Evolutionary conservation across 176 grass and related monocot genomes (phyloP).

Genomic region (Urochloa ruziziensis): DNA sequence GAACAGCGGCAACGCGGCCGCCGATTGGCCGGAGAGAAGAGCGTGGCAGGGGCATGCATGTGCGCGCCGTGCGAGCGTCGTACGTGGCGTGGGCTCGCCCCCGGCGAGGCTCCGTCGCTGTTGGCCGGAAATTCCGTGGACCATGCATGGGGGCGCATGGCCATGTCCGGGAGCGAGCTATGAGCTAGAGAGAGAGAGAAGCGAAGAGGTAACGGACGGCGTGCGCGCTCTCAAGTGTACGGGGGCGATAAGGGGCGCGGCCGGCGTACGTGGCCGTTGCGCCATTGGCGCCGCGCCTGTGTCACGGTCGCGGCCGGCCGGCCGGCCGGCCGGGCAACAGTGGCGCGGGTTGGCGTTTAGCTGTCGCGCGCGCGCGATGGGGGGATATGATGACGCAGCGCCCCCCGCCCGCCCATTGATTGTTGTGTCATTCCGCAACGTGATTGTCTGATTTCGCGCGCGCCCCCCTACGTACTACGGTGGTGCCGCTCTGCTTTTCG

Average conservation of each 20-base stretch:
- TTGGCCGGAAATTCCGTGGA: conserved; percentile 19
- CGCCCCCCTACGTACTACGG: not conserved
- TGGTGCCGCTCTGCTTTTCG: not conserved
- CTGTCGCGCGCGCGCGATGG: conserved; percentile 17
- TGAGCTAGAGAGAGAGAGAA: not conserved
- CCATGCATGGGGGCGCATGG: conserved; percentile 18
- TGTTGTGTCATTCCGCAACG: not conserved
- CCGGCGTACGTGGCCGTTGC: not conserved
- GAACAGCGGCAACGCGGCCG: not conserved
- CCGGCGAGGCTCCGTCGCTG: conserved; percentile 1
- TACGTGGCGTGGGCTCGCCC: not conserved
- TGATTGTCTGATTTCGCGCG: not conserved
- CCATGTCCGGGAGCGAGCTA: not conserved
- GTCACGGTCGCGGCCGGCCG: too few species aligned
- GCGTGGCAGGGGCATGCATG: not conserved
- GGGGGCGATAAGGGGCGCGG: not conserved
- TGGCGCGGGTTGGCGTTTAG: conserved; percentile 27
- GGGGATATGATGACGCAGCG: too few species aligned
- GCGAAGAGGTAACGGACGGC: not conserved
- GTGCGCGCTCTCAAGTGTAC: not conserved
- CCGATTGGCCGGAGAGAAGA: not conserved
- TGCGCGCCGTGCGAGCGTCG: not conserved
- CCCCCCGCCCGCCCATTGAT: not conserved
- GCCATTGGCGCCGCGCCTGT: not conserved
- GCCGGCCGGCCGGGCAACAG: not conserved